These are phyloP conservation scores for Malus sieversii DNA, from an alignment of 306 rosid species.

Conservation along the genomic window DNA sequence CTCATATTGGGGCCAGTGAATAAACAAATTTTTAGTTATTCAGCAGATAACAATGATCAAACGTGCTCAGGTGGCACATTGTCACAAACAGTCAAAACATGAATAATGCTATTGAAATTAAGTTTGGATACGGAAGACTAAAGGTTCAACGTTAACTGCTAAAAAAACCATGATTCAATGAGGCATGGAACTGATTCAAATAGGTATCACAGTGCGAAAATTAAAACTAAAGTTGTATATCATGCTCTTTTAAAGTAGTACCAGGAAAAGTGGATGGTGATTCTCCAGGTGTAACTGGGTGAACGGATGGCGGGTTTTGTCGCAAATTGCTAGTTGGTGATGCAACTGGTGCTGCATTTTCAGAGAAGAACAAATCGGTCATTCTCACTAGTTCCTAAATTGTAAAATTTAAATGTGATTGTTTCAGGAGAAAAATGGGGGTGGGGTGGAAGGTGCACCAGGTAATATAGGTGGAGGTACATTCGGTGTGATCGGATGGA, in stretches of 20 bases:
- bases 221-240: not conserved
- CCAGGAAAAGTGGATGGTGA: slow-evolving; percentile 32
- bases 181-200: not conserved
- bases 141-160: not conserved
- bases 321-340: slow-evolving; percentile 41
- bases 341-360: slow-evolving; percentile 33
- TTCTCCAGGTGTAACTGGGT: not conserved
- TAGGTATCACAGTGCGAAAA: not conserved
- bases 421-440: not conserved
- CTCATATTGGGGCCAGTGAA: not conserved
- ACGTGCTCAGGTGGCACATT: not conserved
- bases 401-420: not conserved
- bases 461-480: slow-evolving; percentile 26
- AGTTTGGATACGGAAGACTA: not conserved
- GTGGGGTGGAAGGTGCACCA: slow-evolving; percentile 15
- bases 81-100: not conserved
- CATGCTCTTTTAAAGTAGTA: slow-evolving; percentile 11
- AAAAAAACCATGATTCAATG: not conserved
- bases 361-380: slow-evolving; percentile 14
- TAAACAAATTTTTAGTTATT: not conserved
- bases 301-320: slow-evolving; percentile 32
- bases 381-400: slow-evolving; percentile 1
- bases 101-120: not conserved
- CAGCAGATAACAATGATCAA: not conserved
- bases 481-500: slow-evolving; percentile 14